phyloP scores from a whole-genome alignment of 83 land plant genomes.

The Picea abies region DNA sequence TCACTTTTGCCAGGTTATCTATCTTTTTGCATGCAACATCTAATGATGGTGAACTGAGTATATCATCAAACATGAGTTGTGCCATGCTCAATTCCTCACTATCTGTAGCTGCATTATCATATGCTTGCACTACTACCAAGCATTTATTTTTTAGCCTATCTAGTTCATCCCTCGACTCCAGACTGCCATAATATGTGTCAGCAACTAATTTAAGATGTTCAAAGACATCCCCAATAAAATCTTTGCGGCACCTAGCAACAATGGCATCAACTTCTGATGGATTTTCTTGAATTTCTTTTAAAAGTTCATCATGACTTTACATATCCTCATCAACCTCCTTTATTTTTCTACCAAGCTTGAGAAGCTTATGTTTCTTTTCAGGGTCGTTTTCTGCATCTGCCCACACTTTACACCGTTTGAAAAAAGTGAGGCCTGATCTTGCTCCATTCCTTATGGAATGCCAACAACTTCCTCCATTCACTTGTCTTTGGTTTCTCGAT shows the following conservation, averaged over 20 bases:
- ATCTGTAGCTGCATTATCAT: too few species aligned
- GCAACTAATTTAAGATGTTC: conserved; percentile 35
- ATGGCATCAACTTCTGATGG: too few species aligned
- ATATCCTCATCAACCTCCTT: conserved; percentile 89
- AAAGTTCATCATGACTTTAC: conserved; percentile 57
- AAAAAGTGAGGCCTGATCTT: conserved; percentile 79
- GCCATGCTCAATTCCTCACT: too few species aligned
- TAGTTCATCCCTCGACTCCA: conserved; percentile 62
- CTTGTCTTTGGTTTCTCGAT: too few species aligned
- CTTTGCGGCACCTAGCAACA: too few species aligned
- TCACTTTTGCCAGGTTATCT: too few species aligned
- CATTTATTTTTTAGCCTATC: conserved; percentile 60
- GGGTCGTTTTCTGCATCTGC: conserved; percentile 32
- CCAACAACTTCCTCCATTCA: conserved; percentile 36
- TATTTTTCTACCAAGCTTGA: conserved; percentile 72
- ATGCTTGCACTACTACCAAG: conserved; percentile 65
- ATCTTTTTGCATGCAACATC: too few species aligned
- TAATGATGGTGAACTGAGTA: too few species aligned
- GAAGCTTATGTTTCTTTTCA: conserved; percentile 68
- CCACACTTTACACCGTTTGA: too few species aligned
- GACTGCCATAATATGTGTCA: conserved; percentile 4
- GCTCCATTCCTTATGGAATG: conserved; percentile 83
- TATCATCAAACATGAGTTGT: too few species aligned
- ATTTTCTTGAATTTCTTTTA: conserved; percentile 15
- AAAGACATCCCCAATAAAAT: conserved; percentile 62